These are phyloP conservation scores for Lepidium didymum DNA, from an alignment of 345 rosid genomes.

Conservation along the genomic window DNA sequence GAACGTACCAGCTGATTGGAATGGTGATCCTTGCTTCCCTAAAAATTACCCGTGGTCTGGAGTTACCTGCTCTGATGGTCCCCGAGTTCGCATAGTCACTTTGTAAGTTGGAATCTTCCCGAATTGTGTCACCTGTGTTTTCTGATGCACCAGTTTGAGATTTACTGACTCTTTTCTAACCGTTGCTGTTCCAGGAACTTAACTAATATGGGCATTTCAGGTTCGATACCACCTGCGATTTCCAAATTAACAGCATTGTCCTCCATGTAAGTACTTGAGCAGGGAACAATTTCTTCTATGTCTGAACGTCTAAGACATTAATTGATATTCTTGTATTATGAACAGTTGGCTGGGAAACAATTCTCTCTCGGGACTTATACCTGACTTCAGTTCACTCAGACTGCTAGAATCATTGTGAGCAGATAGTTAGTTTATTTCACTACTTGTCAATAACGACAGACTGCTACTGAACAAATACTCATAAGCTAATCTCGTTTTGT, in stretches of 20 bases:
- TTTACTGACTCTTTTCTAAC: background rate
- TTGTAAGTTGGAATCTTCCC: conserved; percentile 47
- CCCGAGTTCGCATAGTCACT: conserved; percentile 55
- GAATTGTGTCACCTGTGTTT: background rate
- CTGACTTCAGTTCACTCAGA: conserved; percentile 58
- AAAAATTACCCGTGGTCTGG: conserved; percentile 72
- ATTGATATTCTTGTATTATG: conserved; percentile 18
- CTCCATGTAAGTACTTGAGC: conserved; percentile 50
- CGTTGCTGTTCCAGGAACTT: conserved; percentile 51
- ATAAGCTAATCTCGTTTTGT: background rate
- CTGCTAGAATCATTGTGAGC: conserved; percentile 58
- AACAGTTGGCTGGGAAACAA: conserved; percentile 76
- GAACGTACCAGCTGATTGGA: conserved; percentile 75
- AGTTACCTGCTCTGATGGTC: conserved; percentile 56
- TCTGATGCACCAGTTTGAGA: background rate
- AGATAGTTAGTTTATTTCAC: background rate
- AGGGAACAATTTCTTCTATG: background rate
- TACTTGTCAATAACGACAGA: background rate
- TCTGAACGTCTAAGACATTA: background rate
- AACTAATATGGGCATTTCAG: conserved; percentile 62
- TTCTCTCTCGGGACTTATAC: conserved; percentile 58
- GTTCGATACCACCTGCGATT: conserved; percentile 54
- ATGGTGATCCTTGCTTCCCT: conserved; percentile 87
- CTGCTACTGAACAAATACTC: background rate
- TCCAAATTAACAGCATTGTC: conserved; percentile 65